Conservation (phyloP, 768 basidiomycete species). For the Suillus occidentalis region DNA sequence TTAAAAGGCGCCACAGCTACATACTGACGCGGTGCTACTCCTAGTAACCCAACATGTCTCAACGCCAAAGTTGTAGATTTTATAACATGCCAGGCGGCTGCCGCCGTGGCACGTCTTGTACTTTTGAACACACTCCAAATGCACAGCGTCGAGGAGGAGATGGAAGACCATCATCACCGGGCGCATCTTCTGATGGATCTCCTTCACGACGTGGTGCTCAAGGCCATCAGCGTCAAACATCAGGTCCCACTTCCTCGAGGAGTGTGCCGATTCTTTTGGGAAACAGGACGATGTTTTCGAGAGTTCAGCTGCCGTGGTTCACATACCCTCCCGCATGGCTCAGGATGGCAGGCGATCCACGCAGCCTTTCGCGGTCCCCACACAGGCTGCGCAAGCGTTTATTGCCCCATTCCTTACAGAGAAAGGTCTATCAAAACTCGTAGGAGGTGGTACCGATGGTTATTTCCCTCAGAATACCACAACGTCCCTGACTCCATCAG, state of each 20-base stretch:
- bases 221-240: slow-evolving; percentile 18
- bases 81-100: slow-evolving; percentile 47
- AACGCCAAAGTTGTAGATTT: slow-evolving; percentile 37
- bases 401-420: slow-evolving; percentile 47
- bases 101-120: slow-evolving; percentile 38
- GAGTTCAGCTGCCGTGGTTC: slow-evolving; percentile 46
- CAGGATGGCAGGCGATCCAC: slow-evolving; percentile 10
- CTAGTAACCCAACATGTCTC: slow-evolving; percentile 1
- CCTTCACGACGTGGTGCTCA: slow-evolving; percentile 9
- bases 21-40: background rate
- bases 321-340: slow-evolving; percentile 32
- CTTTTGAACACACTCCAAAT: slow-evolving; percentile 18
- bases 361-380: slow-evolving; percentile 12
- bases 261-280: slow-evolving; percentile 49
- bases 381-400: slow-evolving; percentile 19
- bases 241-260: slow-evolving; percentile 29
- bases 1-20: slow-evolving; percentile 1
- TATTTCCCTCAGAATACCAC: slow-evolving; percentile 38
- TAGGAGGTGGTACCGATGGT: slow-evolving; percentile 41
- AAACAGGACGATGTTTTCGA: slow-evolving; percentile 43
- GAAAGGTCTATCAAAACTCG: slow-evolving; percentile 44
- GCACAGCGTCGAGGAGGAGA: slow-evolving; percentile 19
- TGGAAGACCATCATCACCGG: slow-evolving; percentile 8
- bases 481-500: slow-evolving; percentile 40
- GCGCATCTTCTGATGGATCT: slow-evolving; percentile 10